These are phyloP conservation scores for Ormosia semicastrata DNA, from an alignment of 306 rosid genomes.

Conservation along the genomic window DNA sequence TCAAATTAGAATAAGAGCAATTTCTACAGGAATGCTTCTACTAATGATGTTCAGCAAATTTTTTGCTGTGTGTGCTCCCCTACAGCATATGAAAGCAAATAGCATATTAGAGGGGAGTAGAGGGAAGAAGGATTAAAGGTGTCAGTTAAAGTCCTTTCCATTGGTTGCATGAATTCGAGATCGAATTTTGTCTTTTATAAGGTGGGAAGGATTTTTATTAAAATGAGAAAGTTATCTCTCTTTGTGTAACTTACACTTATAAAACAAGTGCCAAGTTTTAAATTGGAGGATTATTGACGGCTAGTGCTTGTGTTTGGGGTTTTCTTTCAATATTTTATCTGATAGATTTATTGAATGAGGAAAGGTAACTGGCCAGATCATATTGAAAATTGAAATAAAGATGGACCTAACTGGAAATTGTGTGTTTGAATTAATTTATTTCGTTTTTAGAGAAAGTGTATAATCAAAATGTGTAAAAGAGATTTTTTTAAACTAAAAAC, in stretches of 20 bases:
- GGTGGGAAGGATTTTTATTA: not conserved
- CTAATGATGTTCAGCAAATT: not conserved
- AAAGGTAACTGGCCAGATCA: too few relatives aligned
- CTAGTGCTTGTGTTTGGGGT: not conserved
- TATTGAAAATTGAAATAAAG: not conserved
- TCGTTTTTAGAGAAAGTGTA: too few relatives aligned
- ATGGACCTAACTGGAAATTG: not conserved
- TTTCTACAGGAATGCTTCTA: not conserved
- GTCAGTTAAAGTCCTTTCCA: too few relatives aligned
- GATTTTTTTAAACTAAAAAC: too few relatives aligned
- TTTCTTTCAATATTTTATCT: not conserved
- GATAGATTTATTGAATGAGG: too few relatives aligned
- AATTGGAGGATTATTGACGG: not conserved
- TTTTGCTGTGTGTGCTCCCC: not conserved
- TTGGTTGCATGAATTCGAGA: not conserved
- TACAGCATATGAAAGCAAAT: not conserved
- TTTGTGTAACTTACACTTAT: not conserved
- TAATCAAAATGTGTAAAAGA: too few relatives aligned
- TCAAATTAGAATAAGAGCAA: not conserved
- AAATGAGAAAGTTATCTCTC: not conserved
- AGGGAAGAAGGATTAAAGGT: not conserved
- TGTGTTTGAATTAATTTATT: not conserved
- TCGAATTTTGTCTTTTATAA: not conserved
- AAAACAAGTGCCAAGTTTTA: not conserved
- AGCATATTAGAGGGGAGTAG: not conserved